Base-by-base conservation (phyloP, 768 basidiomycete species). In the Terana coerulea region DNA sequence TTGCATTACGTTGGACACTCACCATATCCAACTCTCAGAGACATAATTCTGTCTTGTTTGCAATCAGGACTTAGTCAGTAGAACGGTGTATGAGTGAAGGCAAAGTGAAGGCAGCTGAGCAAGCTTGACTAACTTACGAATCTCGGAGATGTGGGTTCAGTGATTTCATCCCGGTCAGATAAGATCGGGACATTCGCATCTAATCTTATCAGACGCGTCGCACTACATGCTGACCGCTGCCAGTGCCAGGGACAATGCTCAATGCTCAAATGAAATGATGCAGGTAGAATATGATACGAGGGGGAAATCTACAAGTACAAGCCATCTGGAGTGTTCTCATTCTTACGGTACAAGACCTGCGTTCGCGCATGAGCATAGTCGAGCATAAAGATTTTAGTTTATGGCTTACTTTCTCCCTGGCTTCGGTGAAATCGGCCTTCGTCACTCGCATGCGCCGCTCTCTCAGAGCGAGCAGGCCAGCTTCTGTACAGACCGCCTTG, bases 401-500 rank as follows among this genome's bases (percentile, higher is more conserved):
- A 50, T 26, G 29, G 59, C 74, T 28, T 59, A 91, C 94, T 84
- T 97, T 97, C 75, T 98, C 95, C 65, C 95, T 75, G 3, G 95
- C 95, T 11, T 85, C 66, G 3, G 90, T 86, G 61, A 98, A 91
- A 69, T 98, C 95, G 6, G 76, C 79, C 72, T 97, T 94, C 29
- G 82, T 90, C 12, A 98, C 95, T 64, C 89, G 77, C 93, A 95
- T 98, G 55, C 97, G 78, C 49, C 97, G 78, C 68, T 99, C 97
- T 58, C 97, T 80, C 53, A 99, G 74, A 4, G 97, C 97, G 29
- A 98, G 76, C 46, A 99, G 69, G 59, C 97, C 97, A n/a, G 97
- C 95, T 66, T 99, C 97, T 5, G 97, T 98, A 67, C 95, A 98
- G 4, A 98, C 91, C 1, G 95, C 97, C 73, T 98, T 98, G 77